Evolutionary conservation across 2,329 filamentous ascomycete genomes (phyloP).

Genomic region (Fusarium duplospermum): DNA sequence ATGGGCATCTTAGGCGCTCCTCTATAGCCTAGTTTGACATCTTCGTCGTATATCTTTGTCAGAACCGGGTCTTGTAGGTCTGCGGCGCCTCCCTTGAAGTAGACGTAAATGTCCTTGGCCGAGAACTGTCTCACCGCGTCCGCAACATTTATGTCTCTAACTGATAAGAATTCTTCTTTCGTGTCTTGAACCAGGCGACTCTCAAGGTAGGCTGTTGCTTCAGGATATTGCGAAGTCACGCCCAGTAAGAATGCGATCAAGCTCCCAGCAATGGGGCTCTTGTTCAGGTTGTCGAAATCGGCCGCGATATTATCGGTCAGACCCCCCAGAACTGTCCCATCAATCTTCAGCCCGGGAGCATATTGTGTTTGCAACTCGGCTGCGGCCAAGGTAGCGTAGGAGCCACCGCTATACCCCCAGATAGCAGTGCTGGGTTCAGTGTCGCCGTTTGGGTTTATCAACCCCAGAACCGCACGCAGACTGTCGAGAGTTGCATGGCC

Average conservation of each 20-base stretch:
- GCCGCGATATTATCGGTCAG: slow-evolving; percentile 31
- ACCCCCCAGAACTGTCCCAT: slow-evolving; percentile 28
- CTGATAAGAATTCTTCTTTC: slow-evolving; percentile 28
- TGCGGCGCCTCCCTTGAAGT: slow-evolving; percentile 41
- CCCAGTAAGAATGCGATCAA: slow-evolving; percentile 31
- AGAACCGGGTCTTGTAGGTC: slow-evolving; percentile 41
- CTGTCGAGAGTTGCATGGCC: slow-evolving; percentile 57
- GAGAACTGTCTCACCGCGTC: slow-evolving; percentile 35
- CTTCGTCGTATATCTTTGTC: slow-evolving; percentile 41
- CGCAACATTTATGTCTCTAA: not conserved
- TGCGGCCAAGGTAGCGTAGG: slow-evolving; percentile 27
- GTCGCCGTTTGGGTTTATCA: not conserved
- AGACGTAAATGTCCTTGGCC: slow-evolving; percentile 42
- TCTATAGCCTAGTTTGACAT: slow-evolving; percentile 49
- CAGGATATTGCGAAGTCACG: slow-evolving; percentile 28
- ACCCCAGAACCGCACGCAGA: slow-evolving; percentile 51
- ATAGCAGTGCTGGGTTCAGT: not conserved
- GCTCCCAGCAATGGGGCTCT: slow-evolving; percentile 20
- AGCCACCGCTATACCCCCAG: slow-evolving; percentile 41
- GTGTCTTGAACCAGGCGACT: slow-evolving; percentile 3
- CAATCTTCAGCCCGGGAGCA: slow-evolving; percentile 22
- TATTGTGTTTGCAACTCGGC: slow-evolving; percentile 32
- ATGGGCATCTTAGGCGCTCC: slow-evolving; percentile 59
- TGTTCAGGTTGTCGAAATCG: slow-evolving; percentile 22
- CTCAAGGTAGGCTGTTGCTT: slow-evolving; percentile 24